Conservation (phyloP, 371 early-diverging fungal species). For the Rhizopus sp. region DNA sequence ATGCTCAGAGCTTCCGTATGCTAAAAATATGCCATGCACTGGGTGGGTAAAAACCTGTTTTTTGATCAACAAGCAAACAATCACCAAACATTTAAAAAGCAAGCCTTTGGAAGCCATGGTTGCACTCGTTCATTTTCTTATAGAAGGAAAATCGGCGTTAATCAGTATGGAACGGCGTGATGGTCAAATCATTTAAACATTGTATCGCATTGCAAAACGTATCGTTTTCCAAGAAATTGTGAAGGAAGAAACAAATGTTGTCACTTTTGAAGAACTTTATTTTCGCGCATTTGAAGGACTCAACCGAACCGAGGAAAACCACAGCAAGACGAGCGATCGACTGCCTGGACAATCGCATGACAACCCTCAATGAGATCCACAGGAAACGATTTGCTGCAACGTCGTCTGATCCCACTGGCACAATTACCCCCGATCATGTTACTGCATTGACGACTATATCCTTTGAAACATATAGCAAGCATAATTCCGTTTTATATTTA, state of each 20-base stretch:
- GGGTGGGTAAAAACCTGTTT: slow-evolving; percentile 20
- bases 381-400: slow-evolving; percentile 6
- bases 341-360: slow-evolving; percentile 17
- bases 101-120: slow-evolving; percentile 19
- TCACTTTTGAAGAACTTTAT: slow-evolving; percentile 14
- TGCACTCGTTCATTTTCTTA: slow-evolving; percentile 24
- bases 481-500: no score
- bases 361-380: slow-evolving; percentile 5
- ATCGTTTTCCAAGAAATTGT: slow-evolving; percentile 16
- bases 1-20: slow-evolving; percentile 9
- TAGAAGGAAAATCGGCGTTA: slow-evolving; percentile 17
- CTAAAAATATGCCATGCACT: slow-evolving; percentile 13
- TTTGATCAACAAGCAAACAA: slow-evolving; percentile 17
- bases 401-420: slow-evolving; percentile 9
- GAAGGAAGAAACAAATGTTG: slow-evolving; percentile 14
- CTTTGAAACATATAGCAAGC: slow-evolving; percentile 10
- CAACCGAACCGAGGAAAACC: slow-evolving; percentile 11
- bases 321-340: slow-evolving; percentile 21
- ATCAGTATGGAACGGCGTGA: slow-evolving; percentile 15
- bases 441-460: slow-evolving; percentile 7
- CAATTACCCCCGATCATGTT: slow-evolving; percentile 5
- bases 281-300: slow-evolving; percentile 11
- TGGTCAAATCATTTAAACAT: slow-evolving; percentile 17
- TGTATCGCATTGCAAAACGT: slow-evolving; percentile 24
- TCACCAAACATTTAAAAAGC: slow-evolving; percentile 10